Base-by-base conservation (phyloP, 2,329 filamentous ascomycete species). In the Ophiostoma populinum region DNA sequence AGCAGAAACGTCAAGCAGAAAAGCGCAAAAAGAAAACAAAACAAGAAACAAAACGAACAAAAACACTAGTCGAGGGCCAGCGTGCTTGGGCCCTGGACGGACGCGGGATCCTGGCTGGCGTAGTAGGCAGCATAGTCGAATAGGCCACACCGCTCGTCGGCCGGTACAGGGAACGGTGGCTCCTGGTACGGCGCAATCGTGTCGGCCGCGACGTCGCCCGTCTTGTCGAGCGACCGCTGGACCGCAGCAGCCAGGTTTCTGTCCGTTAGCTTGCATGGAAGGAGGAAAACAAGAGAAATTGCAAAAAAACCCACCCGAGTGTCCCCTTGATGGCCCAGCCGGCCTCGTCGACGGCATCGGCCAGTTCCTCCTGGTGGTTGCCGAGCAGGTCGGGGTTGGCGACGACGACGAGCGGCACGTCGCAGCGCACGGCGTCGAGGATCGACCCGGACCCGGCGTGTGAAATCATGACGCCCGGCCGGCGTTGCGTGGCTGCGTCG, bases 361-460 rank as follows among this genome's bases (percentile, higher is more conserved):
- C 87, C 36, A 98, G 67, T 53, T 95, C 83, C 15, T 73, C 67
- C 55, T 98, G 90, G 51, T 98, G 90, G 48, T 98, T 87, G 49
- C 92, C 75, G 46, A 93, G 67, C 1, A 98, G 67, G 6, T 63
- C 62, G 2, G 73, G 66, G 52, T 98, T 98, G 3, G 87, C 80
- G 3, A 98, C 85, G 1, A 93, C 82, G 33, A 98, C 67, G n/a
- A 95, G 60, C 3, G 81, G 76, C 0, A 85, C 61, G 11, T 72
- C 69, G 35, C 80, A 60, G 28, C 80, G 72, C 42, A 92, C 69
- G 1, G 76, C 82, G 51, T 86, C 83, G 1, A 95, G 64, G 19
- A 95, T 85, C 3, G 82, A 85, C 7, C 90, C 90, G 10, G 87
- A 86, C 12, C 87, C 90, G 43, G 85, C 87, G 59, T 98, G 90